phyloP scores from a whole-genome alignment of 139 green algal species.

The Chlamydomonas sp. region DNA sequence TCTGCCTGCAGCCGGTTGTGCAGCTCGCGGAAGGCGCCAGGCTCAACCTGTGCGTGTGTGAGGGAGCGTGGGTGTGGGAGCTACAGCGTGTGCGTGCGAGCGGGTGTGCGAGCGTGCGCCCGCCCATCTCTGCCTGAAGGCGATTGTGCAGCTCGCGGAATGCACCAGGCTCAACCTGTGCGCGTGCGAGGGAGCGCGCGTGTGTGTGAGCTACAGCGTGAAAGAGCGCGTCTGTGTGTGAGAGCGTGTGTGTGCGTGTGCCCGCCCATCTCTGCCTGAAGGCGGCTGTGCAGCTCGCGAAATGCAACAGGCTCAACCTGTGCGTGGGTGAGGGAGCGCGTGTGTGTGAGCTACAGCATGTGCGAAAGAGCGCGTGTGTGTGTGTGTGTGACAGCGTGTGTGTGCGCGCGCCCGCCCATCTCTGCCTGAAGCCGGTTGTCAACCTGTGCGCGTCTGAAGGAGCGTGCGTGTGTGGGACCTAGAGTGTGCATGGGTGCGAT shows the following conservation, averaged over 20 bases:
- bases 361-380: too few species aligned
- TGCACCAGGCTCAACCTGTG: slow-evolving; percentile 75
- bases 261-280: slow-evolving; percentile 47
- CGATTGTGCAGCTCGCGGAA: slow-evolving; percentile 76
- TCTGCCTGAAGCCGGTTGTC: slow-evolving; percentile 66
- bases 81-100: too few species aligned
- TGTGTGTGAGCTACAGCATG: not conserved
- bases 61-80: too few species aligned
- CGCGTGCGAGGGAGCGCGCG: too few species aligned
- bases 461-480: too few species aligned
- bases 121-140: slow-evolving; percentile 47
- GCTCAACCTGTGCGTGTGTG: not conserved
- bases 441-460: too few species aligned
- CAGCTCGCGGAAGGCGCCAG: not conserved
- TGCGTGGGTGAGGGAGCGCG: not conserved
- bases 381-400: too few species aligned
- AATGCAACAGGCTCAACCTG: slow-evolving; percentile 86
- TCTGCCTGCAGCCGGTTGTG: too few species aligned
- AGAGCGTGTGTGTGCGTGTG: slow-evolving; percentile 79
- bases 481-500: too few species aligned
- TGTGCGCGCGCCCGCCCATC: slow-evolving; percentile 26
- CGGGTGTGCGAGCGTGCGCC: slow-evolving; percentile 74
- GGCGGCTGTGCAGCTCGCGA: slow-evolving; percentile 65
- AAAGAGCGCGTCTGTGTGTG: too few species aligned
- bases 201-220: too few species aligned